Conservation (phyloP, 2,329 filamentous ascomycete species). For the Geosmithia morbida region DNA sequence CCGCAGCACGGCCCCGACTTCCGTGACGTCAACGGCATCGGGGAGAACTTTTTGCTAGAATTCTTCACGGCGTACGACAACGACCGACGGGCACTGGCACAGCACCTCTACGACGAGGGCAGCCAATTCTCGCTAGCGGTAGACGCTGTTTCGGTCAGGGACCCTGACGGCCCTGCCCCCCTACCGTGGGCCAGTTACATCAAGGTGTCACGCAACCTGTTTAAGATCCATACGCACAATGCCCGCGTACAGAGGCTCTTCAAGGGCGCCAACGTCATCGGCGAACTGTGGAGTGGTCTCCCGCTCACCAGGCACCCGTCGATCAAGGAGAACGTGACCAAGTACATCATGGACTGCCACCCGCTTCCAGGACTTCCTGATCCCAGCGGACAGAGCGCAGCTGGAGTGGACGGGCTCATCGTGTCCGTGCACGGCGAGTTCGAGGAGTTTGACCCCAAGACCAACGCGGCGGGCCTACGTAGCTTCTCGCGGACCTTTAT, state of each 20-base stretch:
- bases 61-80: conserved; percentile 65
- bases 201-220: conserved; percentile 64
- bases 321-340: conserved; percentile 48
- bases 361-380: conserved; percentile 58
- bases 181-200: conserved; percentile 63
- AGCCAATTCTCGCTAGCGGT: conserved; percentile 66
- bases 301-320: conserved; percentile 64
- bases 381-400: conserved; percentile 43
- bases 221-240: conserved; percentile 46
- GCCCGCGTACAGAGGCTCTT: conserved; percentile 52
- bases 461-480: conserved; percentile 45
- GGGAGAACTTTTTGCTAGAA: conserved; percentile 59
- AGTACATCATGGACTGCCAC: conserved; percentile 76
- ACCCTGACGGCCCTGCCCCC: conserved; percentile 22
- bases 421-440: conserved; percentile 76
- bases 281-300: conserved; percentile 52
- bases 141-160: conserved; percentile 44
- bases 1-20: conserved; percentile 53
- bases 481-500: conserved; percentile 75
- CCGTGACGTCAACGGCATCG: conserved; percentile 58
- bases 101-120: conserved; percentile 58
- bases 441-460: conserved; percentile 51
- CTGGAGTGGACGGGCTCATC: conserved; percentile 63
- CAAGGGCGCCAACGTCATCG: conserved; percentile 49
- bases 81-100: conserved; percentile 48